phyloP scores from a whole-genome alignment of 2,329 filamentous ascomycete species.

The Aspergillus vadensis region DNA sequence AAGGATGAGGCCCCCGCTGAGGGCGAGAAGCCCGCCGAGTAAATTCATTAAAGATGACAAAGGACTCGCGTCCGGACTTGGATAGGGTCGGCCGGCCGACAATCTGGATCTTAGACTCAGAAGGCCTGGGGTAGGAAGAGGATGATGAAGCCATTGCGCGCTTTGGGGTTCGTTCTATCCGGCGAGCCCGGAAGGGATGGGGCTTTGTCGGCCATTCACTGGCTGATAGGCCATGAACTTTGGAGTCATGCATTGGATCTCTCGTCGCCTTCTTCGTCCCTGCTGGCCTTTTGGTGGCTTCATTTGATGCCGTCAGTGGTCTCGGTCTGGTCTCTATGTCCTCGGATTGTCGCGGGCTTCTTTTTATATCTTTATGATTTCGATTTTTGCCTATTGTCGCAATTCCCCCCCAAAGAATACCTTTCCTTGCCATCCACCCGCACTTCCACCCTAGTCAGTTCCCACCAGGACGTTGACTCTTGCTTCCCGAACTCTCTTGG shows the following conservation, averaged over 20 bases:
- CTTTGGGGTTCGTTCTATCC: constrained; percentile 8
- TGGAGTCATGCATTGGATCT: background rate
- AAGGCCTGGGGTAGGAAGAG: constrained; percentile 10
- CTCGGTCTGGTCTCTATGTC: constrained; percentile 17
- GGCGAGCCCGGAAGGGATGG: background rate
- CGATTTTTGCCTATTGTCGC: constrained; percentile 28
- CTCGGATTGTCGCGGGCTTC: constrained; percentile 20
- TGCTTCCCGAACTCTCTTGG: constrained; percentile 24
- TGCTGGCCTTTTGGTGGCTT: constrained; percentile 1
- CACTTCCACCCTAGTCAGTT: constrained; percentile 17
- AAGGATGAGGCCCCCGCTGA: constrained; percentile 47
- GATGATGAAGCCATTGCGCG: constrained; percentile 7
- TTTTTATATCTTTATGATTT: constrained; percentile 20
- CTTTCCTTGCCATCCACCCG: constrained; percentile 26
- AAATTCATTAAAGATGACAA: constrained; percentile 36
- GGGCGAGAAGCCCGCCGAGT: constrained; percentile 49
- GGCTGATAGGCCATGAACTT: background rate
- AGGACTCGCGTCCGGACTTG: constrained; percentile 33
- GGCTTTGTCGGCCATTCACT: background rate
- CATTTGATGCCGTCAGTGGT: constrained; percentile 15
- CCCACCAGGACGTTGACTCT: constrained; percentile 21
- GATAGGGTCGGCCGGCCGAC: constrained; percentile 16
- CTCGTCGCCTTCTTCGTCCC: background rate
- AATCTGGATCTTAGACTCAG: constrained; percentile 13
- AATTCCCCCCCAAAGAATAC: constrained; percentile 30